Conservation (phyloP, 768 basidiomycete genomes). For the Austroboletus eburneus region DNA sequence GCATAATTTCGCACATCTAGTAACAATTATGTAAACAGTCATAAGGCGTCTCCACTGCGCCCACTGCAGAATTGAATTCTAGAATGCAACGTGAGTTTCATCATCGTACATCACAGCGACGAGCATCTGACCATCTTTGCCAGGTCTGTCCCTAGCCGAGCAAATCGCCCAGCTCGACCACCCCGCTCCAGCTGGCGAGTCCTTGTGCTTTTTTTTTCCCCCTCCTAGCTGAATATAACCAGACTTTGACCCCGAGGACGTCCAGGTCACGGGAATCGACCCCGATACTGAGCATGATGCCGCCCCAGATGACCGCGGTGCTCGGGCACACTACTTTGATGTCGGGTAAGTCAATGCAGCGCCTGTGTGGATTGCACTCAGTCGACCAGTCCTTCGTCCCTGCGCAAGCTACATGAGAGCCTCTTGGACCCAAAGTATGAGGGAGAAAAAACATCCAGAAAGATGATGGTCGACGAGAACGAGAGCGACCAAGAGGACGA, state of each 20-base stretch:
- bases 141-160: conserved; percentile 63
- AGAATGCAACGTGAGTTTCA: conserved; percentile 28
- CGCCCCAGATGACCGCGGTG: conserved; percentile 32
- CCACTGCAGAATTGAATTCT: conserved; percentile 5
- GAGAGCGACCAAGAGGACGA: conserved; percentile 8
- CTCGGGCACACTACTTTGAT: conserved; percentile 77
- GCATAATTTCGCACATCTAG: conserved; percentile 17
- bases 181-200: conserved; percentile 61
- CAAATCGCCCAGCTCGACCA: conserved; percentile 81
- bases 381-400: conserved; percentile 54
- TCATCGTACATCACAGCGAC: neutral
- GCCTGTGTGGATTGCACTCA: conserved; percentile 2
- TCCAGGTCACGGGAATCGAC: conserved; percentile 43
- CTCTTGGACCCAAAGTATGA: conserved; percentile 78
- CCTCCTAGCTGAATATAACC: neutral
- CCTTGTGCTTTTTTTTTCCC: conserved; percentile 1
- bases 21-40: conserved; percentile 33
- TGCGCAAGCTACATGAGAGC: conserved; percentile 63
- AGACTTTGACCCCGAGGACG: conserved; percentile 78
- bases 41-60: neutral
- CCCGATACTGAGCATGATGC: conserved; percentile 32
- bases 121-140: conserved; percentile 1
- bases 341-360: conserved; percentile 59
- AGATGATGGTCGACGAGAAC: conserved; percentile 42
- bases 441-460: conserved; percentile 61